These are phyloP conservation scores for Quercus ilex DNA, from an alignment of 306 rosid genomes.

Conservation along the genomic window DNA sequence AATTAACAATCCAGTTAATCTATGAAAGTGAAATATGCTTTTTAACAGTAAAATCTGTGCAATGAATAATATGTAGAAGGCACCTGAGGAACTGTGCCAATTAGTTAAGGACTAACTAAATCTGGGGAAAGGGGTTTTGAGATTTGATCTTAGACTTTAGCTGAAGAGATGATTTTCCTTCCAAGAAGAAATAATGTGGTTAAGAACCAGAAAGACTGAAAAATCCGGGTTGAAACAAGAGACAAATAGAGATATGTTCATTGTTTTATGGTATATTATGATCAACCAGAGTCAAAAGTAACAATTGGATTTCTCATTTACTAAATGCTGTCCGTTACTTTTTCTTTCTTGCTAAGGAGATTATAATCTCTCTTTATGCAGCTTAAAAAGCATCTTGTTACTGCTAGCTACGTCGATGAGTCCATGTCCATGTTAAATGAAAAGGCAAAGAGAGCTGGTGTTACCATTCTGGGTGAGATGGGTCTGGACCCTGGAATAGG, in stretches of 20 bases:
- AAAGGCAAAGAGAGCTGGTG: conserved; percentile 73
- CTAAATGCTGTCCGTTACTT: background rate
- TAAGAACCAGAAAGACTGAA: background rate
- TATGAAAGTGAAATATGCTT: background rate
- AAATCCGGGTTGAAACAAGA: background rate
- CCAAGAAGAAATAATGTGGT: background rate
- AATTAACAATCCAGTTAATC: too few relatives aligned
- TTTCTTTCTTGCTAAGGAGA: conserved; percentile 10
- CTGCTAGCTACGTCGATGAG: conserved; percentile 93
- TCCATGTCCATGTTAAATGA: conserved; percentile 66
- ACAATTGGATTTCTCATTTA: conserved; percentile 1
- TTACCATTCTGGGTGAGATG: conserved; percentile 94
- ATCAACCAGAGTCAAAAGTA: background rate
- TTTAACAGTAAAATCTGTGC: background rate
- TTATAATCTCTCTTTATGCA: conserved; percentile 38
- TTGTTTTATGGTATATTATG: background rate
- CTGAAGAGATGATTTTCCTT: background rate
- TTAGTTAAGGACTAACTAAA: background rate
- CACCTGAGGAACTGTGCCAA: background rate
- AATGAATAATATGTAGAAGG: background rate
- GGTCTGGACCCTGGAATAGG: conserved; percentile 99
- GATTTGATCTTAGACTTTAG: conserved; percentile 1
- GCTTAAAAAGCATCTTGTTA: conserved; percentile 84
- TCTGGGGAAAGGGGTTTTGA: background rate
- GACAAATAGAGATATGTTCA: background rate